Percentiles rank a stretch among this genome's conserved stretches.
These are phyloP conservation scores for Aspergillus vadensis DNA, from an alignment of 2,329 filamentous ascomycete genomes.

Conservation along the genomic window DNA sequence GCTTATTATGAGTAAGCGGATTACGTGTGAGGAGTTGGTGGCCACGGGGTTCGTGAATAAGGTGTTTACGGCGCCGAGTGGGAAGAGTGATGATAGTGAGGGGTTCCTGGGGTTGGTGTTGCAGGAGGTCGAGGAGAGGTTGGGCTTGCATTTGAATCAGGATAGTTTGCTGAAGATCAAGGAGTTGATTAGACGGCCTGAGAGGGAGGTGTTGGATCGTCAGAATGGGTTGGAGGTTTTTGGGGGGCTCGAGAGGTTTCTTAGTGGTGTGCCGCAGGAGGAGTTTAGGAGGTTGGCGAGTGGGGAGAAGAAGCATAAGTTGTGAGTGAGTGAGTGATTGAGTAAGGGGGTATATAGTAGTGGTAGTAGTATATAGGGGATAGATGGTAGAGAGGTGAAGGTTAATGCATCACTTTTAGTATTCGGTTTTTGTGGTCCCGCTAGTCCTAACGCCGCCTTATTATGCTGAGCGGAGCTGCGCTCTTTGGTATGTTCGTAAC, in stretches of 20 bases:
- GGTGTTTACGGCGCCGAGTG: slow-evolving; percentile 64
- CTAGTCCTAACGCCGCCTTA: slow-evolving; percentile 18
- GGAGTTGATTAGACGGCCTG: slow-evolving; percentile 73
- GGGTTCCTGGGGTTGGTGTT: slow-evolving; percentile 73
- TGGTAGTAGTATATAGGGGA: background rate
- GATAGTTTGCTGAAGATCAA: slow-evolving; percentile 84
- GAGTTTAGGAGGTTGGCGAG: slow-evolving; percentile 84
- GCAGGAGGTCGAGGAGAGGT: slow-evolving; percentile 74
- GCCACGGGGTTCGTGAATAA: slow-evolving; percentile 82
- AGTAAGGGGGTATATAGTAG: background rate
- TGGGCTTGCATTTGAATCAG: slow-evolving; percentile 78
- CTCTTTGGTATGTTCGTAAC: too few species aligned
- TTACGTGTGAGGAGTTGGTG: slow-evolving; percentile 72
- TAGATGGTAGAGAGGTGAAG: background rate
- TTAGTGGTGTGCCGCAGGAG: slow-evolving; percentile 77
- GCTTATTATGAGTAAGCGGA: slow-evolving; percentile 82
- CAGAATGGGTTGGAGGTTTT: slow-evolving; percentile 86
- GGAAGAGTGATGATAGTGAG: slow-evolving; percentile 61
- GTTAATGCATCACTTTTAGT: too few species aligned
- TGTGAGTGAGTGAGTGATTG: slow-evolving; percentile 53
- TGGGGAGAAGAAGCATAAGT: slow-evolving; percentile 92
- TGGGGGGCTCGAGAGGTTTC: slow-evolving; percentile 77
- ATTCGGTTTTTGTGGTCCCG: background rate
- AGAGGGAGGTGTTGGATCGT: slow-evolving; percentile 69
- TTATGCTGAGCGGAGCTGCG: too few species aligned